Evolutionary conservation across 192 early-diverging fungal genomes (phyloP).

Genomic region (Anaeromyces robustus): DNA sequence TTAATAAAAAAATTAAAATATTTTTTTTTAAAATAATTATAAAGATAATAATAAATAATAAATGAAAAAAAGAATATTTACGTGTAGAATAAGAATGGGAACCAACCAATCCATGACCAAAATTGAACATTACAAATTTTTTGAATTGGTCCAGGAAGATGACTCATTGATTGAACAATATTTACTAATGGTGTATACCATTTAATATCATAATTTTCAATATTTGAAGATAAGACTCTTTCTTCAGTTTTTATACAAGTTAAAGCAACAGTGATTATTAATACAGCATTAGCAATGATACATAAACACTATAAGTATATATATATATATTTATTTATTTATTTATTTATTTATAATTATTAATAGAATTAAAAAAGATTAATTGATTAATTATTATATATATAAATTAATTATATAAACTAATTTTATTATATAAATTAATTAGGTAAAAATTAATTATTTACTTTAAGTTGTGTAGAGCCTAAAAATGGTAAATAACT

Average conservation of each 20-base stretch:
- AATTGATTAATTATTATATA: too few relatives aligned
- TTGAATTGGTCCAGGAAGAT: slow-evolving; percentile 54
- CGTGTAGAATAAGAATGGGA: slow-evolving; percentile 90
- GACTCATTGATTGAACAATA: slow-evolving; percentile 24
- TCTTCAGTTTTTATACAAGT: slow-evolving; percentile 55
- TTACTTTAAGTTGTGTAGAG: slow-evolving; percentile 56
- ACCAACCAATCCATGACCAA: slow-evolving; percentile 93
- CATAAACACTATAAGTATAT: slow-evolving; percentile 26
- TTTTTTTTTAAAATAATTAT: too few relatives aligned
- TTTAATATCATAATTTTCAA: slow-evolving; percentile 3
- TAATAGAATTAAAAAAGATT: too few relatives aligned
- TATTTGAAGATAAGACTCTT: slow-evolving; percentile 9
- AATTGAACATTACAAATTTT: slow-evolving; percentile 77
- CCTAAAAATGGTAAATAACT: slow-evolving; percentile 49
- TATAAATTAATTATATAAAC: too few relatives aligned
- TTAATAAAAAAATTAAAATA: too few relatives aligned
- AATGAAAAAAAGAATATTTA: slow-evolving; percentile 26
- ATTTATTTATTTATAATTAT: too few relatives aligned
- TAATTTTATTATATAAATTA: too few relatives aligned
- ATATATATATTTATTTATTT: too few relatives aligned
- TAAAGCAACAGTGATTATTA: slow-evolving; percentile 32
- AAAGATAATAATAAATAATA: too few relatives aligned
- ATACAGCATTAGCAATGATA: slow-evolving; percentile 46
- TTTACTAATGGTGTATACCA: slow-evolving; percentile 19
- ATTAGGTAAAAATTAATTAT: background rate